These are phyloP conservation scores for Alopecurus myosuroides DNA, from an alignment of 176 grass and related monocot species.

Conservation along the genomic window DNA sequence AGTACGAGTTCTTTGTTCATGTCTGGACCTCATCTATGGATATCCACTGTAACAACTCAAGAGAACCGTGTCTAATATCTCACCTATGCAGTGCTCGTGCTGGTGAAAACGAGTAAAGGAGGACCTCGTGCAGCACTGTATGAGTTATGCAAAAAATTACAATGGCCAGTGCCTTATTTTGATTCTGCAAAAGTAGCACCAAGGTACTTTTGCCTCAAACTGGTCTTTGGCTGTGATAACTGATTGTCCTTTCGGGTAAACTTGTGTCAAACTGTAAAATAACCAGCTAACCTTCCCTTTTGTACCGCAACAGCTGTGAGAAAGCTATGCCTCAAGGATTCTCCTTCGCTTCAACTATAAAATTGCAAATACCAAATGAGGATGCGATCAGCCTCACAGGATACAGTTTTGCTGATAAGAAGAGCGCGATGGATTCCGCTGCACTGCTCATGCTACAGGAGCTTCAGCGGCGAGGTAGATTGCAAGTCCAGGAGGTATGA, in stretches of 20 bases:
- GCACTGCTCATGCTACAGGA: conserved; percentile 74
- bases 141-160: conserved; percentile 64
- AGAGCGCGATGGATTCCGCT: conserved; percentile 73
- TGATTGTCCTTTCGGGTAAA: background rate
- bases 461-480: conserved; percentile 49
- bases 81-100: conserved; percentile 53
- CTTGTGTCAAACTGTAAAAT: background rate
- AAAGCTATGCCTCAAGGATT: conserved; percentile 34
- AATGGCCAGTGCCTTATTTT: conserved; percentile 80
- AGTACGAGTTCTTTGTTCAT: background rate
- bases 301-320: conserved; percentile 1
- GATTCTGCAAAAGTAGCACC: conserved; percentile 41
- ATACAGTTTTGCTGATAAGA: conserved; percentile 58
- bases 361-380: conserved; percentile 55
- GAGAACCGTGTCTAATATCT: conserved; percentile 16
- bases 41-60: background rate
- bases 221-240: background rate
- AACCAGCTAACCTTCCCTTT: background rate
- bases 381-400: conserved; percentile 51
- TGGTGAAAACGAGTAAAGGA: conserved; percentile 74
- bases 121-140: conserved; percentile 63
- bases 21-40: background rate
- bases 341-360: conserved; percentile 50
- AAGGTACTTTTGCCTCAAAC: conserved; percentile 44
- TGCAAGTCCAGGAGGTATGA: conserved; percentile 49